These are phyloP conservation scores for Agaricus blazei DNA, from an alignment of 768 basidiomycete genomes.

Conservation along the genomic window DNA sequence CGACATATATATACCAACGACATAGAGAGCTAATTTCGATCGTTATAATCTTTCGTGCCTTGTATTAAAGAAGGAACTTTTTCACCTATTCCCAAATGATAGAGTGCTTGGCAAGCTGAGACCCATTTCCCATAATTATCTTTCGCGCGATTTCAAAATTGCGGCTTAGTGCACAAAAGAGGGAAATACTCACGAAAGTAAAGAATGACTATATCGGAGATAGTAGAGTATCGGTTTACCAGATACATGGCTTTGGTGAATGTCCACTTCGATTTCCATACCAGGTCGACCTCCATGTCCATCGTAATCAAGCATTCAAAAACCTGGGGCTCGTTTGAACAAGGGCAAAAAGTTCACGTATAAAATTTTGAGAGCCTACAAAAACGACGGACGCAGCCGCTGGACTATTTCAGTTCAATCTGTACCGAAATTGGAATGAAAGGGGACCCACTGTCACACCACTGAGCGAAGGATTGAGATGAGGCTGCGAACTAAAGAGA, in stretches of 20 bases:
- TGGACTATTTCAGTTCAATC: neutral
- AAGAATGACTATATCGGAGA: slow-evolving; percentile 16
- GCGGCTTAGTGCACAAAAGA: neutral
- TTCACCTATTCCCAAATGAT: neutral
- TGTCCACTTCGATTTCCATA: slow-evolving; percentile 20
- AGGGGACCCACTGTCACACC: no score
- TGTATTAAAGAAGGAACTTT: no score
- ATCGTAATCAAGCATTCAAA: slow-evolving; percentile 20
- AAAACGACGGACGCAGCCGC: neutral
- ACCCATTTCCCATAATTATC: neutral
- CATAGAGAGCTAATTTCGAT: no score
- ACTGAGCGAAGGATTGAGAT: no score
- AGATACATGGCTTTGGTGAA: slow-evolving; percentile 20
- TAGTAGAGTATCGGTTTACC: slow-evolving; percentile 20
- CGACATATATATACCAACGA: no score
- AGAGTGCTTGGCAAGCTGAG: neutral
- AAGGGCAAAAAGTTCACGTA: neutral
- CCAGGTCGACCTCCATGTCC: slow-evolving; percentile 15
- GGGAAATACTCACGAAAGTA: slow-evolving; percentile 12
- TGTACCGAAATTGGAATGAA: no score
- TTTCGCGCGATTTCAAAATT: neutral
- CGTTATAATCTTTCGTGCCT: no score
- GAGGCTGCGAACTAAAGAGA: no score
- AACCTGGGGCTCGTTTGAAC: neutral
- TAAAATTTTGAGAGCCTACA: neutral